A percentile compares a stretch with the other conserved stretches of the same genome.
Evolutionary conservation across 2,329 filamentous ascomycete genomes (phyloP).

Genomic region (Westerdykella aurantiaca): DNA sequence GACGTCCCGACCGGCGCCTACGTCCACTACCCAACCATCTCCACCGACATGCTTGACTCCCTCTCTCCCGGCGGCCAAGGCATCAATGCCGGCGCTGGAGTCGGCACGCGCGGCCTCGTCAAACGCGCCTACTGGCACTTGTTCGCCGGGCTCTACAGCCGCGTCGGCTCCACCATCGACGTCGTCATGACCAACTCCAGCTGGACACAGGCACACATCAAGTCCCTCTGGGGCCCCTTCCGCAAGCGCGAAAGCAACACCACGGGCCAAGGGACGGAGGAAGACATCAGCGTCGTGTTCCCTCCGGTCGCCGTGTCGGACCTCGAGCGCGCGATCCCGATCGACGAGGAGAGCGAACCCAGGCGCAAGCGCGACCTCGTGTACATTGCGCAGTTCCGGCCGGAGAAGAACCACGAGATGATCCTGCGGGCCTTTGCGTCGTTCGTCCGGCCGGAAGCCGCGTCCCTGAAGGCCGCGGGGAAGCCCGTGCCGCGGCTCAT

Average conservation of each 20-base stretch:
- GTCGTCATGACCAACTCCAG: conserved; percentile 96
- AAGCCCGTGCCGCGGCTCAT: conserved; percentile 77
- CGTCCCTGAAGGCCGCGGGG: conserved; percentile 58
- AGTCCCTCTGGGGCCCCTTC: conserved; percentile 64
- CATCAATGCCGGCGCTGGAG: conserved; percentile 76
- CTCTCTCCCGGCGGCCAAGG: conserved; percentile 57
- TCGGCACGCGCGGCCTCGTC: conserved; percentile 60
- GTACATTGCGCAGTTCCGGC: conserved; percentile 95
- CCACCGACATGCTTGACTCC: conserved; percentile 90
- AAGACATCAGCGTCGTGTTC: conserved; percentile 70
- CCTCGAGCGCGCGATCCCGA: conserved; percentile 66
- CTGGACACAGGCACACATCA: conserved; percentile 74
- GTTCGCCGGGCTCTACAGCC: conserved; percentile 78
- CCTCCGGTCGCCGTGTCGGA: conserved; percentile 88
- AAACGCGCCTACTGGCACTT: conserved; percentile 83
- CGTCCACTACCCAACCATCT: conserved; percentile 97
- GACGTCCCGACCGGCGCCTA: conserved; percentile 81
- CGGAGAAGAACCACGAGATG: conserved; percentile 91
- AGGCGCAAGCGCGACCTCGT: conserved; percentile 67
- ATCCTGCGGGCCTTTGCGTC: conserved; percentile 78
- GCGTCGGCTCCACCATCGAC: conserved; percentile 77
- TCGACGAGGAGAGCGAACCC: conserved; percentile 63
- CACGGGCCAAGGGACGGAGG: conserved; percentile 27
- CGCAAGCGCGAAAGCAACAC: conserved; percentile 42
- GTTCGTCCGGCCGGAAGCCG: conserved; percentile 49